These are phyloP conservation scores for Allodekkera sacchari DNA, from an alignment of 805 yeast genomes.

Conservation along the genomic window DNA sequence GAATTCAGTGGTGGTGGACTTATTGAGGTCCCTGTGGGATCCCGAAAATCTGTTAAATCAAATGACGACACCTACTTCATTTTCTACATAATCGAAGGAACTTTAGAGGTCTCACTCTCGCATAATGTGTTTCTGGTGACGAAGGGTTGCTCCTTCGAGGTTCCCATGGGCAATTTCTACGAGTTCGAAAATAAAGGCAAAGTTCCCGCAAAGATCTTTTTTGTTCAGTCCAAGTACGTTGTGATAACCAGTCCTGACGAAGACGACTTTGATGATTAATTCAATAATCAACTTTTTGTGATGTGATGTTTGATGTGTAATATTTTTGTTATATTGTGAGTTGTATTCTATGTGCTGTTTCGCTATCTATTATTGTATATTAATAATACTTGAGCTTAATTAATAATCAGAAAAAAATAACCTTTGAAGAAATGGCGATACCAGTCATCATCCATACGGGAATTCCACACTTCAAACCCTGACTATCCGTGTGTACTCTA, in stretches of 20 bases:
- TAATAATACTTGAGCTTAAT: neutral
- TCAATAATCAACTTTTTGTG: conserved; percentile 1
- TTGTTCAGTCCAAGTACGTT: conserved; percentile 56
- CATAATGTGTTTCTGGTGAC: conserved; percentile 52
- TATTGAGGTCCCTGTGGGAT: conserved; percentile 53
- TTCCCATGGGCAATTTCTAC: conserved; percentile 73
- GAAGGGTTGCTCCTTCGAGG: conserved; percentile 70
- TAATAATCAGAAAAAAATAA: no score
- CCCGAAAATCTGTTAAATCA: conserved; percentile 49
- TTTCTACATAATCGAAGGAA: conserved; percentile 68
- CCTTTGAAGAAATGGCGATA: no score
- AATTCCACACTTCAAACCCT: no score
- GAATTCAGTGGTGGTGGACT: conserved; percentile 69
- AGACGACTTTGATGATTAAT: conserved; percentile 7
- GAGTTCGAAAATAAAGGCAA: conserved; percentile 57
- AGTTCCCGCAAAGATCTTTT: conserved; percentile 55
- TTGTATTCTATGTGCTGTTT: neutral
- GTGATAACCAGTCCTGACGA: conserved; percentile 21
- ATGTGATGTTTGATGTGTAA: conserved; percentile 1
- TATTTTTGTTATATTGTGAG: neutral
- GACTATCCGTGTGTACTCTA: no score
- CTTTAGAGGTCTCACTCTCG: conserved; percentile 57
- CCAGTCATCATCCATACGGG: neutral
- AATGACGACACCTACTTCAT: conserved; percentile 64
- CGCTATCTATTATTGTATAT: neutral